Percentiles rank a stretch among this genome's conserved stretches.
Evolutionary conservation across 177 flowering plant genomes (phyloP).

Genomic region (Tripterygium wilfordii): DNA sequence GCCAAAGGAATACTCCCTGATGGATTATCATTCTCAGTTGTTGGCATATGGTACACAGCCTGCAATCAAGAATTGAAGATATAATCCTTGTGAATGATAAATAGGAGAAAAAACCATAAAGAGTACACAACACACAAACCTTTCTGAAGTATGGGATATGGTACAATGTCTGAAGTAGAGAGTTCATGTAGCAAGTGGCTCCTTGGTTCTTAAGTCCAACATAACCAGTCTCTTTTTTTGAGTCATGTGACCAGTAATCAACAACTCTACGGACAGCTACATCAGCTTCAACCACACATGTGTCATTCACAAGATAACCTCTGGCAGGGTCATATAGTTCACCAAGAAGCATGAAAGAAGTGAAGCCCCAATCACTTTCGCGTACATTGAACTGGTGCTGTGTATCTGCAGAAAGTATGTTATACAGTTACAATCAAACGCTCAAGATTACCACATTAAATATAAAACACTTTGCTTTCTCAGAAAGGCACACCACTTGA

Average conservation of each 20-base stretch:
- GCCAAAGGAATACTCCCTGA: constrained; percentile 72
- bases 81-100: neutral
- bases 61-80: constrained; percentile 9
- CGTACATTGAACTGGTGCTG: constrained; percentile 72
- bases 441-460: too few relatives aligned
- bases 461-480: too few relatives aligned
- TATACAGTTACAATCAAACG: too few relatives aligned
- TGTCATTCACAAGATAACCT: constrained; percentile 75
- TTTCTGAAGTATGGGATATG: constrained; percentile 84
- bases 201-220: constrained; percentile 91
- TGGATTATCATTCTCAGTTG: constrained; percentile 84
- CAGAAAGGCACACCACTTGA: too few relatives aligned
- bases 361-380: constrained; percentile 76
- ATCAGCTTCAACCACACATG: constrained; percentile 62
- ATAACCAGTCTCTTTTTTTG: constrained; percentile 85
- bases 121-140: constrained; percentile 27
- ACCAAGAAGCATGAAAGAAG: constrained; percentile 78
- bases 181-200: constrained; percentile 88
- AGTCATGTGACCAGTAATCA: constrained; percentile 81
- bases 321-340: constrained; percentile 63
- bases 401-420: constrained; percentile 63
- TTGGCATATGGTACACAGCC: constrained; percentile 84
- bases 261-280: constrained; percentile 65
- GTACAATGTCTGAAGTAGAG: constrained; percentile 70
- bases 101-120: neutral